Evolutionary conservation across 2,329 filamentous ascomycete genomes (phyloP).

Genomic region (Monosporascus ibericus): DNA sequence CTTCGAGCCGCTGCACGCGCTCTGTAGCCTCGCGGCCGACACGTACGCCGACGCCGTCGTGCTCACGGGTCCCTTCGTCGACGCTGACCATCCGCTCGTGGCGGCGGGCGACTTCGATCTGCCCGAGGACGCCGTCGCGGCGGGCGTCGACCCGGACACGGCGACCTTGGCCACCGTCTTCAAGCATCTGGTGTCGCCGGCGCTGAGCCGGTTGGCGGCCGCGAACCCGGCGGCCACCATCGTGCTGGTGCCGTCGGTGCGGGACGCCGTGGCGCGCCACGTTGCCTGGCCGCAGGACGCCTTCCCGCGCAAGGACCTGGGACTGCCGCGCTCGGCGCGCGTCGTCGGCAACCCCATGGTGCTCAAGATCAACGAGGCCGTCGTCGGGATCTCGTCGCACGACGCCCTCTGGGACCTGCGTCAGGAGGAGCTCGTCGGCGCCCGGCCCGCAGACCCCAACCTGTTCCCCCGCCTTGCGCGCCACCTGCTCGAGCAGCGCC

Average conservation of each 20-base stretch:
- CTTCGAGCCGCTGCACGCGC: slow-evolving; percentile 76
- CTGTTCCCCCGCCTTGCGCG: slow-evolving; percentile 65
- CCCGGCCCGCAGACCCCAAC: slow-evolving; percentile 49
- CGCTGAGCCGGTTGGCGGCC: slow-evolving; percentile 63
- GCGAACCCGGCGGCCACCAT: slow-evolving; percentile 74
- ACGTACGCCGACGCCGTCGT: slow-evolving; percentile 72
- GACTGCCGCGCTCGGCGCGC: slow-evolving; percentile 50
- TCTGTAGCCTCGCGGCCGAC: slow-evolving; percentile 72
- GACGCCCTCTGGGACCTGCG: slow-evolving; percentile 79
- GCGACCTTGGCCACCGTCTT: slow-evolving; percentile 80
- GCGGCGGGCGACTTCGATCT: slow-evolving; percentile 75
- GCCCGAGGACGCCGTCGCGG: slow-evolving; percentile 57
- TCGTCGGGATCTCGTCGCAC: slow-evolving; percentile 75
- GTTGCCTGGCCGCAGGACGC: slow-evolving; percentile 58
- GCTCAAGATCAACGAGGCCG: slow-evolving; percentile 78
- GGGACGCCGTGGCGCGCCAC: slow-evolving; percentile 59
- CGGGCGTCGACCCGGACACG: slow-evolving; percentile 69
- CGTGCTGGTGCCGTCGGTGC: slow-evolving; percentile 74
- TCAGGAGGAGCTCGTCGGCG: slow-evolving; percentile 63
- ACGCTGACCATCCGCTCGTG: slow-evolving; percentile 83
- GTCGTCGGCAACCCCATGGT: slow-evolving; percentile 90
- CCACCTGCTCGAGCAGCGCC: slow-evolving; percentile 81
- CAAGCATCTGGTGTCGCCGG: slow-evolving; percentile 68
- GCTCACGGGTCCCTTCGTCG: slow-evolving; percentile 81
- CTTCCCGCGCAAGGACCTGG: slow-evolving; percentile 64